Evolutionary conservation across 2,329 filamentous ascomycete species (phyloP).

Genomic region (Hymenoscyphus infarciens): DNA sequence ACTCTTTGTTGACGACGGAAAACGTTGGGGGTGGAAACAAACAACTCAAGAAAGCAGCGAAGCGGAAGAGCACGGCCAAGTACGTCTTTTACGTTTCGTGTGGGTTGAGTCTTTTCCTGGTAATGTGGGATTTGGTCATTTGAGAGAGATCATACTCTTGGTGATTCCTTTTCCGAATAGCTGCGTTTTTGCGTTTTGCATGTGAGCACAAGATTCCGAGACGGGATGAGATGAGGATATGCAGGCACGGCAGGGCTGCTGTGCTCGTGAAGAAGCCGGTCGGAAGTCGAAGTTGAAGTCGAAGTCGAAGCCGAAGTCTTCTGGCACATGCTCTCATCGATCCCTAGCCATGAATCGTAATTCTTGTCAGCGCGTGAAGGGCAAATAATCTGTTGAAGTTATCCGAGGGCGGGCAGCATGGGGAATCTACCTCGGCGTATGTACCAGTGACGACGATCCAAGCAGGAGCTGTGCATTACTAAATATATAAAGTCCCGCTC

Average conservation of each 20-base stretch:
- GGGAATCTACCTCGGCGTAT: background rate
- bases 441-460: background rate
- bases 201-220: slow-evolving; percentile 3
- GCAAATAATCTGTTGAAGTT: background rate
- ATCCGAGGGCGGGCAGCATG: no score
- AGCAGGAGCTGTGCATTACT: slow-evolving; percentile 2
- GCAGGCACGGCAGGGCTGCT: slow-evolving; percentile 4
- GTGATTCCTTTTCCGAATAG: background rate
- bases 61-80: slow-evolving; percentile 68
- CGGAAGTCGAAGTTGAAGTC: no score
- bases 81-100: slow-evolving; percentile 79
- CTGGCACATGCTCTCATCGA: background rate
- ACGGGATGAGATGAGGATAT: background rate
- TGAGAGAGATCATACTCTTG: slow-evolving; percentile 27
- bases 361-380: background rate
- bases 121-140: slow-evolving; percentile 74
- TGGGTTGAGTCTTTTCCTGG: slow-evolving; percentile 68
- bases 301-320: no score
- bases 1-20: slow-evolving; percentile 76
- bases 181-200: slow-evolving; percentile 4
- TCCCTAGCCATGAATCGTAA: background rate
- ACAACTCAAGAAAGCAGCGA: slow-evolving; percentile 79
- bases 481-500: slow-evolving; percentile 1
- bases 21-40: slow-evolving; percentile 89
- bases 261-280: background rate